A percentile compares a stretch with the other conserved stretches of the same genome.
Evolutionary conservation across 768 basidiomycete species (phyloP).

Genomic region (Tricholoma bakamatsutake): DNA sequence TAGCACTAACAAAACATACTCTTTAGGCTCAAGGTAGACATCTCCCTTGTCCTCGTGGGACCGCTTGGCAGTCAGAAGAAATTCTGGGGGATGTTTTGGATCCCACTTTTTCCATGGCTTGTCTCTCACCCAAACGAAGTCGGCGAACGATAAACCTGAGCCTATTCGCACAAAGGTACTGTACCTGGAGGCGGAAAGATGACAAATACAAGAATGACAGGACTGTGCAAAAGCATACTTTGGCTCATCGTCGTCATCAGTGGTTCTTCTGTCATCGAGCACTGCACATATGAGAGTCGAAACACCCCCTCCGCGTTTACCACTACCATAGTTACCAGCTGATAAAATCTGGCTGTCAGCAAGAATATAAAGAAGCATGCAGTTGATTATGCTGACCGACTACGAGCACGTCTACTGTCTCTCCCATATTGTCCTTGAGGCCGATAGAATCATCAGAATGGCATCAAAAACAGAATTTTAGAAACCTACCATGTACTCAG

Average conservation of each 20-base stretch:
- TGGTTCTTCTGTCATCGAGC: slow-evolving; percentile 59
- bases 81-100: slow-evolving; percentile 65
- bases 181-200: slow-evolving; percentile 45
- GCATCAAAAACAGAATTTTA: neutral
- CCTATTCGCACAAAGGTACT: slow-evolving; percentile 87
- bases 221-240: slow-evolving; percentile 37
- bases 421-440: slow-evolving; percentile 81
- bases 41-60: slow-evolving; percentile 81
- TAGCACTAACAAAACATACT: slow-evolving; percentile 42
- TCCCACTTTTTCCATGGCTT: slow-evolving; percentile 85
- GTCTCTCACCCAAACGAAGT: slow-evolving; percentile 79
- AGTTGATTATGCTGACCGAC: slow-evolving; percentile 49
- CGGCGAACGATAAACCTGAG: slow-evolving; percentile 77
- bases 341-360: neutral
- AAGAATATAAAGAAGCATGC: neutral
- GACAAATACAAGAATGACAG: neutral
- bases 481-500: slow-evolving; percentile 71
- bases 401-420: slow-evolving; percentile 88
- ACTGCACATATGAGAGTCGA: slow-evolving; percentile 90
- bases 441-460: neutral
- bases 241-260: slow-evolving; percentile 53
- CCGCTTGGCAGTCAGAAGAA: slow-evolving; percentile 55
- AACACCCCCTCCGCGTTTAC: slow-evolving; percentile 82
- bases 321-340: slow-evolving; percentile 87
- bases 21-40: slow-evolving; percentile 82